Evolutionary conservation across 2,329 filamentous ascomycete species (phyloP).

Genomic region (Trichoderma sp.): DNA sequence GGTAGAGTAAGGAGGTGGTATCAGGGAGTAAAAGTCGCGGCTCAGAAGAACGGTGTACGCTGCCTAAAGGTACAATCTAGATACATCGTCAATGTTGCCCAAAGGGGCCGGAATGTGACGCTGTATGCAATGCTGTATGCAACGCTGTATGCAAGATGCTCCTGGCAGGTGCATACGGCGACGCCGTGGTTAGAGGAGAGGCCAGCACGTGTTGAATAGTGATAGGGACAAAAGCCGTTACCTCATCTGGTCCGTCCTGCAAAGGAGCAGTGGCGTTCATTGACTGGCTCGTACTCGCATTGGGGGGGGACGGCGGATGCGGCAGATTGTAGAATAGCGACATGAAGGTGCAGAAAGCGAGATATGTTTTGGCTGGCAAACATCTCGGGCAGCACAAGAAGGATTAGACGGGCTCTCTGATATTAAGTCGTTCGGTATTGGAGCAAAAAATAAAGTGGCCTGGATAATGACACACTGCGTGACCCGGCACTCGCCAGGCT

Average conservation of each 20-base stretch:
- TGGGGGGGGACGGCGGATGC: not conserved
- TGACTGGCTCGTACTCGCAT: constrained; percentile 12
- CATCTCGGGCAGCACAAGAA: not conserved
- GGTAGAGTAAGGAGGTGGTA: not conserved
- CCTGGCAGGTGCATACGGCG: constrained; percentile 18
- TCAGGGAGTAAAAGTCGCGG: not conserved
- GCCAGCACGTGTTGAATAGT: constrained; percentile 12
- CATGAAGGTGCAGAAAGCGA: not conserved
- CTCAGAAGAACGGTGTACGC: constrained; percentile 4
- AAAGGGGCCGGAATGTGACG: constrained; percentile 7
- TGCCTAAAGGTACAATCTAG: constrained; percentile 13
- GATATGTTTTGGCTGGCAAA: not conserved
- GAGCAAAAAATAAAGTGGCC: not conserved
- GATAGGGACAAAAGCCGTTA: not conserved
- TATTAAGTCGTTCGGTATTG: not conserved
- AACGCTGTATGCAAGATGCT: constrained; percentile 17
- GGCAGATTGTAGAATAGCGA: not conserved
- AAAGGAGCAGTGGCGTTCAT: constrained; percentile 1
- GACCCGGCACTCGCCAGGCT: not conserved
- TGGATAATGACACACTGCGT: not conserved
- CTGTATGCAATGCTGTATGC: constrained; percentile 8
- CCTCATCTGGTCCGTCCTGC: not conserved
- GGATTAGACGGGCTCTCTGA: not conserved
- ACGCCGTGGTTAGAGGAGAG: constrained; percentile 17
- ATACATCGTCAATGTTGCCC: constrained; percentile 6